Evolutionary conservation across 1,284 basidiomycete genomes (phyloP).

Genomic region (Neonothopanus nambi): DNA sequence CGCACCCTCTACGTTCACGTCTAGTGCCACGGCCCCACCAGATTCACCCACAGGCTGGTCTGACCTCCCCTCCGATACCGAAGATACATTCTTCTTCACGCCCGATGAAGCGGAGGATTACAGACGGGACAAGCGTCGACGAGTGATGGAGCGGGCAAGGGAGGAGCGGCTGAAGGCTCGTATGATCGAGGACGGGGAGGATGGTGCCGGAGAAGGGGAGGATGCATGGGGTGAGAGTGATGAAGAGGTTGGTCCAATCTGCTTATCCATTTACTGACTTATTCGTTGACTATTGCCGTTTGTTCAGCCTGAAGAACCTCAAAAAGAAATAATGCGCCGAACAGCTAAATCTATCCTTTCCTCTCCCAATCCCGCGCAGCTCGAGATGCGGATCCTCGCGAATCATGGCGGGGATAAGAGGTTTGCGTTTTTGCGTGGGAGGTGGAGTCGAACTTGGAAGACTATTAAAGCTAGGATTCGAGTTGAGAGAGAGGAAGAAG

Average conservation of each 20-base stretch:
- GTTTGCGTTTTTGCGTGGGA: conserved; percentile 79
- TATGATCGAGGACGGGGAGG: conserved; percentile 41
- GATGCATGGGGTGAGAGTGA: conserved; percentile 70
- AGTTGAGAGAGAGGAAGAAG: conserved; percentile 32
- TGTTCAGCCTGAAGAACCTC: conserved; percentile 63
- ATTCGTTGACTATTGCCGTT: neutral
- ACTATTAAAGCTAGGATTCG: conserved; percentile 44
- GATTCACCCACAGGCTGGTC: conserved; percentile 71
- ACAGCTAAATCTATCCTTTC: conserved; percentile 68
- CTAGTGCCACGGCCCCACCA: conserved; percentile 12
- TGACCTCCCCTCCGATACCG: conserved; percentile 78
- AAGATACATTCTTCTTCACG: conserved; percentile 79
- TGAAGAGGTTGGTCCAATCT: conserved; percentile 57
- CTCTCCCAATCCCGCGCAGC: conserved; percentile 73
- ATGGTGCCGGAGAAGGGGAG: conserved; percentile 1
- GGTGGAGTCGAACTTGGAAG: conserved; percentile 69
- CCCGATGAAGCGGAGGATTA: conserved; percentile 68
- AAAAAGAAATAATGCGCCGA: conserved; percentile 70
- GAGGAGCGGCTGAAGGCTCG: conserved; percentile 66
- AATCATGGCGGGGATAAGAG: conserved; percentile 72
- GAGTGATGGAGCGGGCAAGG: conserved; percentile 57
- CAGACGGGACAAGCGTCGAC: conserved; percentile 62
- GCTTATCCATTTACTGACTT: neutral
- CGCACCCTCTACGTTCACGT: conserved; percentile 26
- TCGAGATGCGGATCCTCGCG: conserved; percentile 86